These are phyloP conservation scores for Phytophthora brassicae DNA, from an alignment of 352 stramenopile genomes.

Conservation along the genomic window DNA sequence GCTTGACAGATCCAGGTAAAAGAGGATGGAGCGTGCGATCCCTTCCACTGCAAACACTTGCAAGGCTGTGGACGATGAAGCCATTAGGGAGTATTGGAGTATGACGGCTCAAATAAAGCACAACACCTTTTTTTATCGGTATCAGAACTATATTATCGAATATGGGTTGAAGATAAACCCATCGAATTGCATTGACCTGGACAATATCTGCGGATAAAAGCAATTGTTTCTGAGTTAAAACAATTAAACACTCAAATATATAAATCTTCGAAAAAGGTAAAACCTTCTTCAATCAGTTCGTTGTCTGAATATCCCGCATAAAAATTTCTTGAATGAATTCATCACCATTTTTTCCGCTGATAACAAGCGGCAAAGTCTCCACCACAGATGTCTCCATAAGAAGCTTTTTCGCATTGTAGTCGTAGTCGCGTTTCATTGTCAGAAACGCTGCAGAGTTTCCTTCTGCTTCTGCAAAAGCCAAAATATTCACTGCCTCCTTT, in stretches of 20 bases:
- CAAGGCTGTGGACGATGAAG: background rate
- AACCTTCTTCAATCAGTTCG: constrained; percentile 13
- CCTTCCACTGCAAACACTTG: constrained; percentile 37
- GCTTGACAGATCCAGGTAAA: constrained; percentile 21
- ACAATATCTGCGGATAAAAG: too few species aligned
- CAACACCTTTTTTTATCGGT: too few species aligned
- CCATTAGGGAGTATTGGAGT: background rate
- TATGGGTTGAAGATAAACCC: too few species aligned
- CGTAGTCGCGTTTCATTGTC: constrained; percentile 72
- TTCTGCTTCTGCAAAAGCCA: constrained; percentile 58
- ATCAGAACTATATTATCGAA: too few species aligned
- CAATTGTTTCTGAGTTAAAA: too few species aligned
- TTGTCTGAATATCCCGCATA: constrained; percentile 13
- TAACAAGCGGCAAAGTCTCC: constrained; percentile 63
- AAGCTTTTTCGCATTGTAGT: constrained; percentile 80
- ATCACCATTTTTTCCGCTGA: constrained; percentile 84
- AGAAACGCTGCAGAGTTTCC: constrained; percentile 57
- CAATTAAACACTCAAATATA: too few species aligned
- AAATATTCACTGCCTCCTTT: constrained; percentile 55
- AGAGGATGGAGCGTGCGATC: constrained; percentile 25
- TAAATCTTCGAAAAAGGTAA: too few species aligned
- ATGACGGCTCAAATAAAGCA: too few species aligned
- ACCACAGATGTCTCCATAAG: constrained; percentile 59
- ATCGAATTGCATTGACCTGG: too few species aligned
- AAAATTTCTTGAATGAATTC: constrained; percentile 58